Percentiles rank a stretch among this genome's conserved stretches.
These are phyloP conservation scores for Mucor racemosus DNA, from an alignment of 371 early-diverging fungal species.

Conservation along the genomic window DNA sequence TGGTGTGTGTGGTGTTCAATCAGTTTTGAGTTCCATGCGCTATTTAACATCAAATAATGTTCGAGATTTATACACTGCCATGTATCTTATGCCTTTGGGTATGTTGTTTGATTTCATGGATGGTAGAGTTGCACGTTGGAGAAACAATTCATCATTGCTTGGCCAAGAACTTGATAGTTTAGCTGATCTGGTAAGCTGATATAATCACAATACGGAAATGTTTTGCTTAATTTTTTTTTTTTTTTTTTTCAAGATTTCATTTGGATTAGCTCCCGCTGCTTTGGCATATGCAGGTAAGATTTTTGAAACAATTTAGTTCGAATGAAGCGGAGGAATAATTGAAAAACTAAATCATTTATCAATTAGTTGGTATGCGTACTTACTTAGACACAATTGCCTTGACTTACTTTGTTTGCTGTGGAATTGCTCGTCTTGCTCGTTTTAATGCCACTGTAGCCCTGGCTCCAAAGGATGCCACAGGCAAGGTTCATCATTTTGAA, in stretches of 20 bases:
- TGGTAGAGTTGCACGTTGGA: conserved; percentile 90
- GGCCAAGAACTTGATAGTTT: conserved; percentile 86
- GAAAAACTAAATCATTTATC: background rate
- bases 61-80: conserved; percentile 66
- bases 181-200: conserved; percentile 80
- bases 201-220: background rate
- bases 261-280: conserved; percentile 88
- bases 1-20: conserved; percentile 81
- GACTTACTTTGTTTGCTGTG: conserved; percentile 88
- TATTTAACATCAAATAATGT: conserved; percentile 73
- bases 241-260: conserved; percentile 60
- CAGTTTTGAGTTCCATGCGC: conserved; percentile 82
- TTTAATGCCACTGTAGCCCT: conserved; percentile 89
- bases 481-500: conserved; percentile 86
- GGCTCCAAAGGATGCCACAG: conserved; percentile 74
- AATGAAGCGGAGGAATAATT: too few species aligned
- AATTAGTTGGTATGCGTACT: conserved; percentile 78
- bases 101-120: conserved; percentile 86
- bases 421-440: conserved; percentile 86
- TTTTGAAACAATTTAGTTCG: too few species aligned
- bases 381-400: conserved; percentile 77
- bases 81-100: conserved; percentile 79
- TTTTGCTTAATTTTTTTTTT: too few species aligned
- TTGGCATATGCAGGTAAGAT: conserved; percentile 74
- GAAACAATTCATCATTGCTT: conserved; percentile 71